Evolutionary conservation across 768 basidiomycete genomes (phyloP), one percentile per base, ranked within the genome.

Genomic region (Hericium erinaceus): DNA sequence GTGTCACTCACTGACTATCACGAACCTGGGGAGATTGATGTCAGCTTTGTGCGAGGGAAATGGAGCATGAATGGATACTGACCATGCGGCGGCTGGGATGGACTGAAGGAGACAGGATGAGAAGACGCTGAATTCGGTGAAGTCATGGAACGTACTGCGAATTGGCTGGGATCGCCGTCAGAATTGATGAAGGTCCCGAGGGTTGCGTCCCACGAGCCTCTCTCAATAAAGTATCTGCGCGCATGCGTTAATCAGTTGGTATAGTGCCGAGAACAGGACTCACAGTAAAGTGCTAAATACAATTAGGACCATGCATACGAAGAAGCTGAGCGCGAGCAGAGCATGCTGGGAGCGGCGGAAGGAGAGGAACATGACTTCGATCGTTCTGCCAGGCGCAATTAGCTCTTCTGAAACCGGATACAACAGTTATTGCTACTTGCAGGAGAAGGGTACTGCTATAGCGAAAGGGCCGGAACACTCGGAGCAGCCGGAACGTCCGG

Each of bases 301-400:
- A 1, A 91, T 83, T 41, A 95, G 75, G 1, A 91, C 82, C 84
- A 93, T 92, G 55, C 85, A 72, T 13, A 95, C 87, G 72, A 95
- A 95, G 70, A 95, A 95, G 2, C 82, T 81, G 18, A 95, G 83
- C 0, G 93, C 92, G 3, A 93, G 78, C 0, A 94, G 75, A 0
- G 92, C 92, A 64, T 95, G 89, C 61, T 91, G 87, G 0, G 90
- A 93, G 59, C 91, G 77, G 52, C 87, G 80, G 39, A 94, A 85
- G 33, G 91, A 85, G 33, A 95, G 79, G 68, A 88, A 92, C 93
- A 95, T 97, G 64, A 92, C 90, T 74, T 92, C 89, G 52, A 92
- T 92, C 0, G 90, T 92, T 49, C 89, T 90, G 56, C 18, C 49
- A 11, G 10, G 48, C 28, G 33, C 12, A 48, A 48, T 20, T 24